Conservation (phyloP, 345 rosid species). For the Cardamine chenopodiifolia region DNA sequence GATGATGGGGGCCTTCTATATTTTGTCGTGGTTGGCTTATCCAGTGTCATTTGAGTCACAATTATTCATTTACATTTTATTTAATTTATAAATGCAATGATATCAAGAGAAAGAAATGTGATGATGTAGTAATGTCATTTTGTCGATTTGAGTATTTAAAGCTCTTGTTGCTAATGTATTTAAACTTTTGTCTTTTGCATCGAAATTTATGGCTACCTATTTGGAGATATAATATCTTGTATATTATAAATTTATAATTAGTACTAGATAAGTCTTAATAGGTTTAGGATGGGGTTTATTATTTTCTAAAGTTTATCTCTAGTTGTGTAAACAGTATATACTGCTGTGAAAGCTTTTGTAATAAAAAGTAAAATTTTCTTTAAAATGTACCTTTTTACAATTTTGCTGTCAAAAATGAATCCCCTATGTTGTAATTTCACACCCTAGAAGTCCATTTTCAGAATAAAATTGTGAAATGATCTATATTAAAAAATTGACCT, state of each 20-base stretch:
- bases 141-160: background rate
- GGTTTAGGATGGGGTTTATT: background rate
- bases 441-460: too few relatives aligned
- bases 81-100: slow-evolving; percentile 29
- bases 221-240: background rate
- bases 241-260: too few relatives aligned
- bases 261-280: too few relatives aligned
- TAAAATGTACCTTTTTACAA: too few relatives aligned
- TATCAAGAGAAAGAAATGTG: slow-evolving; percentile 20
- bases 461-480: too few relatives aligned
- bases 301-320: background rate
- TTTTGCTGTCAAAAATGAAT: too few relatives aligned
- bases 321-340: background rate
- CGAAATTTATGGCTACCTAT: background rate
- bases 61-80: slow-evolving; percentile 20
- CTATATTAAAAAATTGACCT: too few relatives aligned
- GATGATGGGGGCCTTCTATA: slow-evolving; percentile 19
- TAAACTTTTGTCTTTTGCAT: background rate
- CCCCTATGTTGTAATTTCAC: too few relatives aligned
- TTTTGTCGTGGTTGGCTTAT: slow-evolving; percentile 37
- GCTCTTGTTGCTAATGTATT: background rate
- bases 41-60: slow-evolving; percentile 23
- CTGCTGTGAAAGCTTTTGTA: background rate
- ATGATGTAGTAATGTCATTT: slow-evolving; percentile 24
- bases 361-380: too few relatives aligned